Percentiles rank a stretch among this genome's conserved stretches.
These are phyloP conservation scores for Tetrahymena malaccensis DNA, from an alignment of 73 alveolate species.

Conservation along the genomic window DNA sequence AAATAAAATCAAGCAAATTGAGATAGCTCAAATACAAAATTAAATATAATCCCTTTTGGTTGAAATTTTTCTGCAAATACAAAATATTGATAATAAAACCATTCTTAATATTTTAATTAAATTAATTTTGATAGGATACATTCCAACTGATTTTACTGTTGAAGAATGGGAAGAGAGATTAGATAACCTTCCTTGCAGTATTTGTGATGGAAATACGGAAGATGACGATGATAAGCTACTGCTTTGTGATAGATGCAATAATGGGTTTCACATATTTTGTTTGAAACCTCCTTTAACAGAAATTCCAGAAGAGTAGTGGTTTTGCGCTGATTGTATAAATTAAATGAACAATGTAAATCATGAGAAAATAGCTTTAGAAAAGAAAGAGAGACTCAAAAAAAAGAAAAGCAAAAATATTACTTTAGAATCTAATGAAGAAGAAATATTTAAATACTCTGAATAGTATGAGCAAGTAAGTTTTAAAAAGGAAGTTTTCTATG, in stretches of 20 bases:
- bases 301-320: slow-evolving; percentile 47
- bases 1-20: too few relatives aligned
- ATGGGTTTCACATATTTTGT: slow-evolving; percentile 47
- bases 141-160: slow-evolving; percentile 36
- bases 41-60: too few relatives aligned
- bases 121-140: background rate
- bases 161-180: slow-evolving; percentile 50
- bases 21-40: too few relatives aligned
- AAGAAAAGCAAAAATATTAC: background rate
- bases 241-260: slow-evolving; percentile 48
- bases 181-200: slow-evolving; percentile 40
- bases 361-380: slow-evolving; percentile 13
- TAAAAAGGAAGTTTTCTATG: background rate
- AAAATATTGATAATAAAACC: too few relatives aligned
- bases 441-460: background rate
- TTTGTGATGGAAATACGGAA: slow-evolving; percentile 29
- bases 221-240: slow-evolving; percentile 41
- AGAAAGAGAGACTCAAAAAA: slow-evolving; percentile 3
- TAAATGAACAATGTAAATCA: slow-evolving; percentile 5
- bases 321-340: slow-evolving; percentile 35
- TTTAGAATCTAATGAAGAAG: slow-evolving; percentile 1
- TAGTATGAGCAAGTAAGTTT: background rate
- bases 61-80: too few relatives aligned
- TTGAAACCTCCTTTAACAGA: slow-evolving; percentile 33
- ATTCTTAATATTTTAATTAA: too few relatives aligned